A percentile compares a stretch with the other conserved stretches of the same genome.
Evolutionary conservation across 768 basidiomycete species (phyloP).

Genomic region (Lepiota brunneoincarnata): DNA sequence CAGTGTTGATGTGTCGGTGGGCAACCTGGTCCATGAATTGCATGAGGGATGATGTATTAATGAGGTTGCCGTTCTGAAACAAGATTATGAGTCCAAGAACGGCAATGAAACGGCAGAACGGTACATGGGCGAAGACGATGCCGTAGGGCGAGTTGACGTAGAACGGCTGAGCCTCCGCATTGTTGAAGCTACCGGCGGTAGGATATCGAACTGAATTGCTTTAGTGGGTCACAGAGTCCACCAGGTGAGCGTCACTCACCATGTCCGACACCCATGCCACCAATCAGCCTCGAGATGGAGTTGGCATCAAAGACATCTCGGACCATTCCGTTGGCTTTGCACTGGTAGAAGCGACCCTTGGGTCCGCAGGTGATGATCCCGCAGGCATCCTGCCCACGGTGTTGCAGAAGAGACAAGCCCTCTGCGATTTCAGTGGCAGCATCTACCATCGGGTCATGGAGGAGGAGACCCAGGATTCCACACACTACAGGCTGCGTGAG

Average conservation of each 20-base stretch:
- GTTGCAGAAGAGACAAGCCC: constrained; percentile 93
- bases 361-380: constrained; percentile 96
- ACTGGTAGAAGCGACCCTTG: constrained; percentile 94
- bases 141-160: constrained; percentile 99
- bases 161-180: constrained; percentile 98
- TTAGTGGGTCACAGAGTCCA: constrained; percentile 9
- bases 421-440: constrained; percentile 90
- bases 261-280: constrained; percentile 97
- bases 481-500: constrained; percentile 56
- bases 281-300: constrained; percentile 73
- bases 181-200: constrained; percentile 94
- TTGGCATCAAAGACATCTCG: constrained; percentile 90
- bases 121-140: constrained; percentile 94
- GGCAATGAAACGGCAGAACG: constrained; percentile 22
- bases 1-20: constrained; percentile 98
- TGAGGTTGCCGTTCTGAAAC: constrained; percentile 94
- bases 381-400: constrained; percentile 97
- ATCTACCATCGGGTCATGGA: constrained; percentile 72
- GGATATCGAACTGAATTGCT: constrained; percentile 82
- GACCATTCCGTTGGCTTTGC: constrained; percentile 99
- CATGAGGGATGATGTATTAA: constrained; percentile 85
- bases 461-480: constrained; percentile 86
- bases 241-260: constrained; percentile 46
- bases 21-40: constrained; percentile 94
- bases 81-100: background rate